phyloP scores from a whole-genome alignment of 78 protist genomes.

The Andalucia godoyi region DNA sequence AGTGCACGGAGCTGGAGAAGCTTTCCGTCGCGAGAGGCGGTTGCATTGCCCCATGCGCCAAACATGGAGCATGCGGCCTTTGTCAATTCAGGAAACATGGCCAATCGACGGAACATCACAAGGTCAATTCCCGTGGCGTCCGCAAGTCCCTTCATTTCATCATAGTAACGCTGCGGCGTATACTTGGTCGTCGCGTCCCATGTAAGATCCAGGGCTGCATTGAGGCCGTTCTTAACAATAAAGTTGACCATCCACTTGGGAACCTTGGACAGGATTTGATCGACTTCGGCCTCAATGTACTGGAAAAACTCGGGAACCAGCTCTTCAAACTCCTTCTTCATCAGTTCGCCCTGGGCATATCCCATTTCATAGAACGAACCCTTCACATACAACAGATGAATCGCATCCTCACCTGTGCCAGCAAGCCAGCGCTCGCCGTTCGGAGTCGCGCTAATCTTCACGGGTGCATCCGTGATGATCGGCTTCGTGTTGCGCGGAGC shows the following conservation, averaged over 20 bases:
- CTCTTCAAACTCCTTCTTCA: slow-evolving; percentile 14
- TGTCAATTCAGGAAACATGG: slow-evolving; percentile 55
- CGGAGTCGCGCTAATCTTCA: not conserved
- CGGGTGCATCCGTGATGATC: not conserved
- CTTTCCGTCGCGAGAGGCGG: not conserved
- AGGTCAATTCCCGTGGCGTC: not conserved
- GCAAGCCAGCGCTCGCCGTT: not conserved
- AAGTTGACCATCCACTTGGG: not conserved
- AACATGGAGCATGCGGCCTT: slow-evolving; percentile 55
- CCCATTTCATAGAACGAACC: slow-evolving; percentile 51
- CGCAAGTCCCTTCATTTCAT: slow-evolving; percentile 17
- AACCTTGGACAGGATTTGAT: not conserved
- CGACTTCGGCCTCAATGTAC: slow-evolving; percentile 19
- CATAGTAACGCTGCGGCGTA: not conserved
- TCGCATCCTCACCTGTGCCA: not conserved
- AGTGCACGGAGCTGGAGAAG: slow-evolving; percentile 45
- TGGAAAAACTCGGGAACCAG: slow-evolving; percentile 23
- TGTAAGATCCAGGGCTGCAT: slow-evolving; percentile 17
- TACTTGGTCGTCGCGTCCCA: not conserved
- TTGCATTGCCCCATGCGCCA: slow-evolving; percentile 39
- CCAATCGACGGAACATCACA: slow-evolving; percentile 8
- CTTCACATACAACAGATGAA: slow-evolving; percentile 2
- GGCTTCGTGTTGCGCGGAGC: not conserved
- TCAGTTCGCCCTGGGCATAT: slow-evolving; percentile 44
- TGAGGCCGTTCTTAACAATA: not conserved